phyloP scores from a whole-genome alignment of 495 filamentous ascomycete genomes.

The Neurospora sp. region DNA sequence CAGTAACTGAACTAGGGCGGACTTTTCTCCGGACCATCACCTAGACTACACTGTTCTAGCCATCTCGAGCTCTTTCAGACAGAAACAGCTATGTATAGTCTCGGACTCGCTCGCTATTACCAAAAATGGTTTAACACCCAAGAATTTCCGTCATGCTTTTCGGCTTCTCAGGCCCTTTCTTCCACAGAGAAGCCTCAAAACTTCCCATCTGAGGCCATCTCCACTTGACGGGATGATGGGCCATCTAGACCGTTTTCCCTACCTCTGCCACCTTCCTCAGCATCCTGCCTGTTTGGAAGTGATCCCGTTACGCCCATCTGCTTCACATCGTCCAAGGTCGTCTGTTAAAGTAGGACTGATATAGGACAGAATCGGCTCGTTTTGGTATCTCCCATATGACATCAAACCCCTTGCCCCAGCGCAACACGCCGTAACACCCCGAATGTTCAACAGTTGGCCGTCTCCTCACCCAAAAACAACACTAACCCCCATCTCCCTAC shows the following conservation, averaged over 20 bases:
- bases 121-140: background rate
- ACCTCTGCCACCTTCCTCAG: background rate
- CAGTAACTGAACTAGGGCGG: background rate
- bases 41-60: background rate
- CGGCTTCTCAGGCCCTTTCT: background rate
- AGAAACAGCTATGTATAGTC: no score
- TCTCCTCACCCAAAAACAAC: slow-evolving; percentile 12
- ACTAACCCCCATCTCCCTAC: slow-evolving; percentile 14
- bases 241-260: background rate
- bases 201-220: background rate
- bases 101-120: background rate
- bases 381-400: background rate
- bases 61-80: background rate
- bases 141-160: background rate
- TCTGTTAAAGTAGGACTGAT: background rate
- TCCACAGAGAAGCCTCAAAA: background rate
- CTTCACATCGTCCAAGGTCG: background rate
- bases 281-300: background rate
- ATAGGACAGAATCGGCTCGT: background rate
- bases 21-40: background rate
- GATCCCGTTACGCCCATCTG: background rate
- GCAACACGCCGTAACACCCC: background rate
- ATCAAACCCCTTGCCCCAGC: background rate
- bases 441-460: background rate
- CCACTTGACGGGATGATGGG: background rate